Conservation (phyloP, 2,329 filamentous ascomycete species). For the Phoma sp. region DNA sequence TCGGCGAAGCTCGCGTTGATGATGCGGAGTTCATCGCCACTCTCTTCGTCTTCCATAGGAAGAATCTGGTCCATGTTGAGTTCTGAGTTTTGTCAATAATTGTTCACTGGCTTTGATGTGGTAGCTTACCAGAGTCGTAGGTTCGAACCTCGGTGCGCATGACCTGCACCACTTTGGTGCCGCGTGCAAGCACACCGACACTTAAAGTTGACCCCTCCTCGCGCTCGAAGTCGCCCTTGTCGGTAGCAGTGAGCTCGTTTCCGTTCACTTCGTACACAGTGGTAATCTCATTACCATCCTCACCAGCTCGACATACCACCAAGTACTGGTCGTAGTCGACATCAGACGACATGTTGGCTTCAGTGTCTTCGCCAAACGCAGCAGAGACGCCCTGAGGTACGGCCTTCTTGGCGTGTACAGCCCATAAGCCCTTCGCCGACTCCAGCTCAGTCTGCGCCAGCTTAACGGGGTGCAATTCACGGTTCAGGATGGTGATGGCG, state of each 20-base stretch:
- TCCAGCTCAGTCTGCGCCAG: slow-evolving; percentile 75
- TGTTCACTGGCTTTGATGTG: background rate
- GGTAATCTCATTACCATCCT: slow-evolving; percentile 75
- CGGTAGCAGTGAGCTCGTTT: slow-evolving; percentile 75
- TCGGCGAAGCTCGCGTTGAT: slow-evolving; percentile 84
- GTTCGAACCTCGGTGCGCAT: slow-evolving; percentile 85
- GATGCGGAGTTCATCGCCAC: slow-evolving; percentile 79
- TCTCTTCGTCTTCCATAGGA: slow-evolving; percentile 84
- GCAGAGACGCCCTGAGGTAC: slow-evolving; percentile 64
- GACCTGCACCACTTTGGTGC: slow-evolving; percentile 85
- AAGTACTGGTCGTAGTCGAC: slow-evolving; percentile 79
- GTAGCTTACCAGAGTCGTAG: slow-evolving; percentile 81
- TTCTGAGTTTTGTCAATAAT: slow-evolving; percentile 59
- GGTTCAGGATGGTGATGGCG: slow-evolving; percentile 77
- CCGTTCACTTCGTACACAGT: slow-evolving; percentile 79
- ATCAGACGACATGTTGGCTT: slow-evolving; percentile 53
- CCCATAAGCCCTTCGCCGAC: slow-evolving; percentile 80
- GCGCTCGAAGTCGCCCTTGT: slow-evolving; percentile 88
- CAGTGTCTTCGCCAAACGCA: slow-evolving; percentile 53
- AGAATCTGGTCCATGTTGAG: slow-evolving; percentile 89
- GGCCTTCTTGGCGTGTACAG: slow-evolving; percentile 73
- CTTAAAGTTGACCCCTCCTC: slow-evolving; percentile 87
- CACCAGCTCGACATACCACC: slow-evolving; percentile 76
- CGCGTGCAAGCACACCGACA: slow-evolving; percentile 80
- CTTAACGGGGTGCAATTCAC: slow-evolving; percentile 76